Percentiles rank a stretch among this genome's conserved stretches.
Evolutionary conservation across 1,139 yeast species (phyloP).

Genomic region (Suhomyces ambrosiae): DNA sequence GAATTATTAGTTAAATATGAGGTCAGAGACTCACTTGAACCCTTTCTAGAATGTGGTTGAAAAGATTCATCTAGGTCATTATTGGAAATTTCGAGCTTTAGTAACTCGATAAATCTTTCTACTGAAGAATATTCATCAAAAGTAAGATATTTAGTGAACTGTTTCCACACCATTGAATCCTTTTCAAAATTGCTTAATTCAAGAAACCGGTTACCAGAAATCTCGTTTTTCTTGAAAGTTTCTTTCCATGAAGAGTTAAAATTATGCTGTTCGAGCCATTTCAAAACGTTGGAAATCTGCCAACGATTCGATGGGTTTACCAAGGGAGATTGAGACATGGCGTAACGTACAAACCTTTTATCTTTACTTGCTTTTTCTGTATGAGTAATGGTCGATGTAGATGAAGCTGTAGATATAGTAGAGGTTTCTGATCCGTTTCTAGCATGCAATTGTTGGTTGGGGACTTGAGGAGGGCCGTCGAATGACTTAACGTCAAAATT

Average conservation of each 20-base stretch:
- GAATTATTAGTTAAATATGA: constrained; percentile 14
- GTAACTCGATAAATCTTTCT: constrained; percentile 52
- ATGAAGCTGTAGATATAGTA: constrained; percentile 32
- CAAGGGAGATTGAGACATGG: constrained; percentile 41
- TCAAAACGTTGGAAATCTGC: constrained; percentile 65
- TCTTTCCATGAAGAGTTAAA: constrained; percentile 76
- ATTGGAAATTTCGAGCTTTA: constrained; percentile 26
- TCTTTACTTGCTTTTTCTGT: constrained; percentile 38
- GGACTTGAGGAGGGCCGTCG: constrained; percentile 3
- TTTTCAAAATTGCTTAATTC: constrained; percentile 68
- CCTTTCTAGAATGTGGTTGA: constrained; percentile 22
- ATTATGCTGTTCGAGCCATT: constrained; percentile 67
- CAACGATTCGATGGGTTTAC: constrained; percentile 43
- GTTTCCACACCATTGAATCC: constrained; percentile 53
- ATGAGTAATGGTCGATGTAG: constrained; percentile 31
- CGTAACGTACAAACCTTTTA: constrained; percentile 47
- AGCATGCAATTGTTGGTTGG: constrained; percentile 24
- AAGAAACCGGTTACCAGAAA: constrained; percentile 66
- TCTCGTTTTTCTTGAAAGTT: constrained; percentile 58
- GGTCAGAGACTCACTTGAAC: constrained; percentile 22
- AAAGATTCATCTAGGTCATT: constrained; percentile 12
- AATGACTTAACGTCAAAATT: constrained; percentile 1
- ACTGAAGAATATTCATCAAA: constrained; percentile 52
- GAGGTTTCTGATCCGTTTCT: constrained; percentile 44
- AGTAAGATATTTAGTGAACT: constrained; percentile 38